Evolutionary conservation across 805 yeast genomes (phyloP), one percentile per base, ranked within the genome.

Genomic region (Cyberlindnera xylosilytica): DNA sequence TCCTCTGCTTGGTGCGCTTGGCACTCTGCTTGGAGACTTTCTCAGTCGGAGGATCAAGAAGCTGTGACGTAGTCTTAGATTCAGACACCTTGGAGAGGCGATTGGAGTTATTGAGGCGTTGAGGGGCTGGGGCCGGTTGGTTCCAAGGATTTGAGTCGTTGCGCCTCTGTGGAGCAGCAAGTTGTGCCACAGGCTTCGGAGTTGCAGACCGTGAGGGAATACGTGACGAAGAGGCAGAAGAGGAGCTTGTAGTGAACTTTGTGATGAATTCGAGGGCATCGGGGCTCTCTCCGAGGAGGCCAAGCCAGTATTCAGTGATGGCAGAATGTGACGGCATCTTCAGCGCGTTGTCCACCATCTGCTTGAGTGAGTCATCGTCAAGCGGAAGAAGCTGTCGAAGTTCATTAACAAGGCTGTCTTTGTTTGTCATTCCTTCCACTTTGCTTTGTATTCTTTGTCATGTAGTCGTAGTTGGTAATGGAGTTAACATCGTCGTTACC

Each of bases 211-310:
- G 23, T 2, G 41, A 36, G 20, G 45, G 41, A 5, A 36, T 38
- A 13, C 41, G 24, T 17, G 39, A 35, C 3, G 40, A 31, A 3
- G 36, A 16, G 2, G 33, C 15, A 5, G 40, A 34, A 7, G 39
- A 19, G n/a, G 45, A 34, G 15, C 12, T 57, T 19, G 64, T 58
- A 13, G 71, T 59, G 50, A 79, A 76, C 23, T 61, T 65, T 1
- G 70, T 52, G 1, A 78, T 65, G 49, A 80, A 76, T 15, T 66
- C 62, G 27, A 74, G 56, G 2, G 81, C 68, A 33, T 65, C 77
- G 20, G 78, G 76, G 12, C 79, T 70, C 41, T 79, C 79, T 6
- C 87, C 87, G 12, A 79, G 58, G 15, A 81, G 57, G 34, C 78
- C 76, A 12, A 73, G 56, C 53, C 81, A 75, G 57, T 83, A 82